These are phyloP conservation scores for Medicago arabica DNA, from an alignment of 306 rosid species.

Conservation along the genomic window DNA sequence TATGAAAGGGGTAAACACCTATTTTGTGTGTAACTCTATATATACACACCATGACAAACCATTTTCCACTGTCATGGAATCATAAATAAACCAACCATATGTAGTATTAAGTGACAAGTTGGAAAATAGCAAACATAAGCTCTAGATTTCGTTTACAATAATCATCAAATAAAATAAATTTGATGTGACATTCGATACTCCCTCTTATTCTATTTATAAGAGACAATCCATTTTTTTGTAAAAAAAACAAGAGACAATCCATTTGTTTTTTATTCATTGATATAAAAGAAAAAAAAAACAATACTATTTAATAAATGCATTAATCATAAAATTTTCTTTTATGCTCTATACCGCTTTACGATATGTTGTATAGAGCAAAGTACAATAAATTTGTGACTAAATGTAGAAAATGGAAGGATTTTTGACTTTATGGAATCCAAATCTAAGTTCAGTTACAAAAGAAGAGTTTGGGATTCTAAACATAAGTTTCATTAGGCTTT, in stretches of 20 bases:
- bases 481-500: neutral
- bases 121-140: neutral
- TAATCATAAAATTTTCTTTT: neutral
- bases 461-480: constrained; percentile 8
- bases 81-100: neutral
- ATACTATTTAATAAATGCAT: neutral
- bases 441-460: neutral
- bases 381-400: neutral
- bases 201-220: neutral
- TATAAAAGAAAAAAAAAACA: neutral
- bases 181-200: neutral
- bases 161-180: neutral
- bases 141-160: neutral
- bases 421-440: neutral
- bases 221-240: no score
- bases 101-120: neutral
- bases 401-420: neutral
- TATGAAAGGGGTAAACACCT: no score
- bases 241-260: neutral
- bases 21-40: no score
- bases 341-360: neutral
- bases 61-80: neutral
- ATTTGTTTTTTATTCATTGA: neutral
- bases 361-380: neutral
- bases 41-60: neutral